Conservation (phyloP, 179 eudicot species). For the Pouteria campechiana region DNA sequence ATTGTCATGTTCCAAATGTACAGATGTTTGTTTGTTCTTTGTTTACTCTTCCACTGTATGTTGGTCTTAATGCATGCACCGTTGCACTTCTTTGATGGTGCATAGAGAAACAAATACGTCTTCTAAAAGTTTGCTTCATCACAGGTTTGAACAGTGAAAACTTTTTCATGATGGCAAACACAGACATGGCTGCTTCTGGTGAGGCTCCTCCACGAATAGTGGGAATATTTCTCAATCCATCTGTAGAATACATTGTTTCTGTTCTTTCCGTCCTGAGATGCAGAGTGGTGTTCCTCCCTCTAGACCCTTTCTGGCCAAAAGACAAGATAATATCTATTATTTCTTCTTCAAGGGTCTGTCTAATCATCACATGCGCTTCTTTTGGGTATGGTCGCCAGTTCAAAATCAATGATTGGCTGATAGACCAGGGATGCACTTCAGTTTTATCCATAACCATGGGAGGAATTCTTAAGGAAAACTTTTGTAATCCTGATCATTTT, state of each 20-base stretch:
- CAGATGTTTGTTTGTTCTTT: too few relatives aligned
- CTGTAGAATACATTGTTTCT: slow-evolving; percentile 61
- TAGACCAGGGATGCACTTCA: slow-evolving; percentile 22
- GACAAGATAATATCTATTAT: slow-evolving; percentile 46
- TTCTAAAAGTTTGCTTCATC: too few relatives aligned
- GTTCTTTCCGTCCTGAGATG: slow-evolving; percentile 69
- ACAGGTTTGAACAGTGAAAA: too few relatives aligned
- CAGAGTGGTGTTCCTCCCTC: slow-evolving; percentile 71
- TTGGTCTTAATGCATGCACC: too few relatives aligned
- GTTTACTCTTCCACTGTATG: too few relatives aligned
- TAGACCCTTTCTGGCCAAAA: slow-evolving; percentile 82
- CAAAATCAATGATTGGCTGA: slow-evolving; percentile 37
- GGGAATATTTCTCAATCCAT: slow-evolving; percentile 69
- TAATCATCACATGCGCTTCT: slow-evolving; percentile 37
- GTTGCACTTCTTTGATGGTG: too few relatives aligned
- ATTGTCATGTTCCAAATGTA: too few relatives aligned
- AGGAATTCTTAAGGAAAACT: slow-evolving; percentile 19
- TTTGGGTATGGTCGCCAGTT: slow-evolving; percentile 13
- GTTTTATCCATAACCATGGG: slow-evolving; percentile 33
- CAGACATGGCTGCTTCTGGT: too few relatives aligned
- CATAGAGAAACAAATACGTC: too few relatives aligned
- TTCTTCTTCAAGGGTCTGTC: slow-evolving; percentile 51
- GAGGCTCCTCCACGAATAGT: slow-evolving; percentile 43
- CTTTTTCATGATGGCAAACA: too few relatives aligned
- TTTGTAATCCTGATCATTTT: slow-evolving; percentile 20